Conservation (phyloP, 805 yeast genomes). For the Candida silvicultrix region DNA sequence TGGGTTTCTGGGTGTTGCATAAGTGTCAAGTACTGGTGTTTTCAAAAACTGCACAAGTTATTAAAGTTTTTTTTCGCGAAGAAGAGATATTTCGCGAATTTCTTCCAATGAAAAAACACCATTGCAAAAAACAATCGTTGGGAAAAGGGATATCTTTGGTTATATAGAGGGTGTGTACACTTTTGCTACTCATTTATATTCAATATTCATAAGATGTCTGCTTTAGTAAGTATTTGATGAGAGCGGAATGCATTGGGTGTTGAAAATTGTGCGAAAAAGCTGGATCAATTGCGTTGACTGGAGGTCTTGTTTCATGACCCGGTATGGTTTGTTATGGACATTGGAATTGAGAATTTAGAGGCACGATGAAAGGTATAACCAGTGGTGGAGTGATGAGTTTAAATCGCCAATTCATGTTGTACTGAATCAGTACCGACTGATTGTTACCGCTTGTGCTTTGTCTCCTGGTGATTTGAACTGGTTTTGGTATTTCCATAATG, state of each 20-base stretch:
- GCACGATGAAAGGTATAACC: too few species aligned
- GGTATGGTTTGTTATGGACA: not conserved
- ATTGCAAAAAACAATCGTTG: not conserved
- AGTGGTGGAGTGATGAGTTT: too few species aligned
- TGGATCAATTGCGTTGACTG: not conserved
- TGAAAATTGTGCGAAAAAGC: not conserved
- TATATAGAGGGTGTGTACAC: not conserved
- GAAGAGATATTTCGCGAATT: not conserved
- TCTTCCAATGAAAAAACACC: not conserved
- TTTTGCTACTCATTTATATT: conserved; percentile 5
- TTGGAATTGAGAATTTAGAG: not conserved
- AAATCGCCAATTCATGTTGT: too few species aligned
- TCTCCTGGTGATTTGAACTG: too few species aligned
- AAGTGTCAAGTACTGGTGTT: too few species aligned
- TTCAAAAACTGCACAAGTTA: not conserved
- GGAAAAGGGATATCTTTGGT: not conserved
- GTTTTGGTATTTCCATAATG: too few species aligned
- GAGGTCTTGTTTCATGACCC: not conserved
- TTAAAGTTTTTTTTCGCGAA: not conserved
- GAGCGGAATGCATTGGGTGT: not conserved
- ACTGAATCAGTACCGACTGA: too few species aligned
- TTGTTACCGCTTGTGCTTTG: too few species aligned
- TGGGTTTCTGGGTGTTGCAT: too few species aligned
- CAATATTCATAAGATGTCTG: conserved; percentile 10
- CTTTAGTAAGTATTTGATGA: conserved; percentile 6